Conservation (phyloP, 1,284 basidiomycete genomes). For the Ganoderma lucidum region DNA sequence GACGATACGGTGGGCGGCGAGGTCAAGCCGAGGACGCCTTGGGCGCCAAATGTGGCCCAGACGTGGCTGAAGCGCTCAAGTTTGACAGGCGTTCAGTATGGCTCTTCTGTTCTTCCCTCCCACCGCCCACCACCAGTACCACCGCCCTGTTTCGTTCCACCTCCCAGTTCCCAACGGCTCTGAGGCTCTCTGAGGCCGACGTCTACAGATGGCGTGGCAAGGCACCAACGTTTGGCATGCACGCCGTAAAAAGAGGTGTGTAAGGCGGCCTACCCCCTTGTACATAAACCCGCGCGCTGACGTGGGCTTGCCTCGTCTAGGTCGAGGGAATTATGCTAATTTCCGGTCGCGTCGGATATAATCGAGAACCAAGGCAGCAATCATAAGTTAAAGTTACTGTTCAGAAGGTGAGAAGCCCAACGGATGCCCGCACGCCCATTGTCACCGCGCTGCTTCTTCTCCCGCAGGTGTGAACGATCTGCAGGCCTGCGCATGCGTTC, state of each 20-base stretch:
- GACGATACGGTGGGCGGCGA: not conserved
- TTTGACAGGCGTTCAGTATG: not conserved
- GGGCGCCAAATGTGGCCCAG: not conserved
- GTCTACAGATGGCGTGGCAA: not conserved
- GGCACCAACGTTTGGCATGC: not conserved
- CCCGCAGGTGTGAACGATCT: slow-evolving; percentile 6
- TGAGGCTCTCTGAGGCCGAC: not conserved
- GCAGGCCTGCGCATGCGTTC: not conserved
- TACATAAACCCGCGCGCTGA: slow-evolving; percentile 4
- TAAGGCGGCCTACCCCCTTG: not conserved
- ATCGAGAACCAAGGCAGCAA: slow-evolving; percentile 5
- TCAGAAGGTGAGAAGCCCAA: slow-evolving; percentile 7
- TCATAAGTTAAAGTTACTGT: not conserved
- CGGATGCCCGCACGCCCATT: not conserved
- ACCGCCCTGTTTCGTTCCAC: not conserved
- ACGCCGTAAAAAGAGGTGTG: not conserved
- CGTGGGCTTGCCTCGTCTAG: not conserved
- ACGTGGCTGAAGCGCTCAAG: too few relatives aligned
- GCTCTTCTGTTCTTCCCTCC: not conserved
- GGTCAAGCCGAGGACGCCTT: not conserved
- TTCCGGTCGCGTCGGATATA: slow-evolving; percentile 9
- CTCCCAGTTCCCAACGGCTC: not conserved
- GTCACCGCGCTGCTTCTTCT: not conserved
- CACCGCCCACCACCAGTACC: not conserved
- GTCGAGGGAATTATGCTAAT: slow-evolving; percentile 6